phyloP scores from a whole-genome alignment of 352 stramenopile species.

The Globisporangium spiculum region DNA sequence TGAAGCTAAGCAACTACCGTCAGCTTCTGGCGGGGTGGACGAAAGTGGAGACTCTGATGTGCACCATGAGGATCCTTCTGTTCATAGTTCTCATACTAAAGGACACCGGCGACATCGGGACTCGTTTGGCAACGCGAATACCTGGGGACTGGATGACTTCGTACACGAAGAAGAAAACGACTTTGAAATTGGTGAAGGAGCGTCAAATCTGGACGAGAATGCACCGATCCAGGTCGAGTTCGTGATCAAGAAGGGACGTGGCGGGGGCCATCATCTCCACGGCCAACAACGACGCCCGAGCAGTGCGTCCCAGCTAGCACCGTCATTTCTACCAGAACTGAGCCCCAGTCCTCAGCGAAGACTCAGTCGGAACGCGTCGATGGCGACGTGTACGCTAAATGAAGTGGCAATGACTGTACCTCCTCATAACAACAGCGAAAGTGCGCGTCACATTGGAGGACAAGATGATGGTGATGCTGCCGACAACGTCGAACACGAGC shows the following conservation, averaged over 20 bases:
- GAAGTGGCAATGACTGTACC: neutral
- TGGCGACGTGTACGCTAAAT: too few relatives aligned
- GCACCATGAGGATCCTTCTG: neutral
- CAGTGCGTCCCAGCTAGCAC: neutral
- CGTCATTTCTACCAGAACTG: slow-evolving; percentile 8
- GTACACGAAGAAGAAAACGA: neutral
- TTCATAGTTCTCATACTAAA: neutral
- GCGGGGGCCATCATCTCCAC: neutral
- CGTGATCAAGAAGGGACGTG: slow-evolving; percentile 4
- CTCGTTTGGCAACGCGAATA: neutral
- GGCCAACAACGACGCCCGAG: neutral
- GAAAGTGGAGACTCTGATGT: too few relatives aligned
- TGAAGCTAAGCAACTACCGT: neutral
- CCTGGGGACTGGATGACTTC: neutral
- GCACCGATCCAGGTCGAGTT: slow-evolving; percentile 21
- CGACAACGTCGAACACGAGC: neutral
- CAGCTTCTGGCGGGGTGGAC: too few relatives aligned
- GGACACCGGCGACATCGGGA: neutral
- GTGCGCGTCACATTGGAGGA: neutral
- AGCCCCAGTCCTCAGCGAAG: slow-evolving; percentile 1
- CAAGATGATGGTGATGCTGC: neutral
- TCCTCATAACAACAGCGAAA: neutral
- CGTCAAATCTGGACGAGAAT: slow-evolving; percentile 4
- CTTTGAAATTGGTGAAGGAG: neutral
- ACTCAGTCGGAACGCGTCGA: neutral